A percentile compares a stretch with the other conserved stretches of the same genome.
Conservation (phyloP, 176 grass and related monocot species). For the Carex cristatella region DNA sequence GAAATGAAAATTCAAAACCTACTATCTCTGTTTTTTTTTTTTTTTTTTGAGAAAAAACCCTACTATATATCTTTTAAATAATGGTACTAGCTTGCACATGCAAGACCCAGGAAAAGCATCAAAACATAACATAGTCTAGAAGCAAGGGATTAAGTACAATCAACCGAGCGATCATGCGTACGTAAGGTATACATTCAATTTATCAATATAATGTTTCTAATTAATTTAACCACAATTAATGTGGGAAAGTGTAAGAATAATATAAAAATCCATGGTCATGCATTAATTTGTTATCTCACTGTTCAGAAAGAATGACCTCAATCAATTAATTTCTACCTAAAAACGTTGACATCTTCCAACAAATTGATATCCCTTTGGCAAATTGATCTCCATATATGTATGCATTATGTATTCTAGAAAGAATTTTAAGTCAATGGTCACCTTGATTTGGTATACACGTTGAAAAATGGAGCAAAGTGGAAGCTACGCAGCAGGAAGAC, state of each 20-base stretch:
- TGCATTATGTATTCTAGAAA: neutral
- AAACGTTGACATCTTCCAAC: neutral
- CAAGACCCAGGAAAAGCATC: neutral
- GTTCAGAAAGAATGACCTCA: neutral
- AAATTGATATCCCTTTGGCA: neutral
- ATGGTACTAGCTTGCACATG: neutral
- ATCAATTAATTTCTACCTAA: neutral
- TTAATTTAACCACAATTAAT: neutral
- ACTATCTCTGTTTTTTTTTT: too few species aligned
- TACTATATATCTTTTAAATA: neutral
- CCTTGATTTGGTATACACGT: neutral
- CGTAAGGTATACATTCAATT: neutral
- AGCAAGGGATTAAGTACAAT: neutral
- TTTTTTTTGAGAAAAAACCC: too few species aligned
- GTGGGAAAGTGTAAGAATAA: neutral
- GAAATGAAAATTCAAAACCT: neutral
- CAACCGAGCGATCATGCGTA: too few species aligned
- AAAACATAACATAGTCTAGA: neutral
- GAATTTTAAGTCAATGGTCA: neutral
- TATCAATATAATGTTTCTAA: neutral
- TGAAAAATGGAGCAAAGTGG: neutral
- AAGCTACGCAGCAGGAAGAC: neutral
- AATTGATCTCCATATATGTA: neutral
- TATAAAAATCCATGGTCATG: neutral
- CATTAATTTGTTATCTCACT: neutral